These are phyloP conservation scores for Globisporangium rhizosaccharum DNA, from an alignment of 352 stramenopile genomes.

Conservation along the genomic window DNA sequence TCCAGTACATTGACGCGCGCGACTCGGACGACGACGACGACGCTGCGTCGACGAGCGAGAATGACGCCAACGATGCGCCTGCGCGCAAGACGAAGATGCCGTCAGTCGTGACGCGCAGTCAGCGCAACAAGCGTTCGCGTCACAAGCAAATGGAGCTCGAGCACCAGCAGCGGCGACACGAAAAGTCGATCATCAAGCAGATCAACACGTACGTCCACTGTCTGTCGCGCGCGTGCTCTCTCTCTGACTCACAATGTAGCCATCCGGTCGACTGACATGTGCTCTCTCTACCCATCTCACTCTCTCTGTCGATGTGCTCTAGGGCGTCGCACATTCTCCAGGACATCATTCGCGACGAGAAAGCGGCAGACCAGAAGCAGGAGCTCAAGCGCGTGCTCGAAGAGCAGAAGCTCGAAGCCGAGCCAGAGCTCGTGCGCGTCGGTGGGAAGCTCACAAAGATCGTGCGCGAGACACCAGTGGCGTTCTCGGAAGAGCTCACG, in stretches of 20 bases:
- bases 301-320: slow-evolving; percentile 10
- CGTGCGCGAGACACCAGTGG: slow-evolving; percentile 56
- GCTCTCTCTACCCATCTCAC: background rate
- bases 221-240: too few species aligned
- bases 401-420: slow-evolving; percentile 72
- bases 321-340: slow-evolving; percentile 69
- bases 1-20: slow-evolving; percentile 72
- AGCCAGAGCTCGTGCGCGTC: slow-evolving; percentile 59
- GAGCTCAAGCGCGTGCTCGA: slow-evolving; percentile 72
- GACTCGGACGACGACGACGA: slow-evolving; percentile 35
- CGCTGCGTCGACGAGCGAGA: slow-evolving; percentile 12
- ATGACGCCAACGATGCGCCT: slow-evolving; percentile 24
- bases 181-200: slow-evolving; percentile 81
- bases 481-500: slow-evolving; percentile 77
- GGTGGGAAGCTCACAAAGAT: slow-evolving; percentile 77
- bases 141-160: slow-evolving; percentile 80
- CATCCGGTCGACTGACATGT: background rate
- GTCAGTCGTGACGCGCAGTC: slow-evolving; percentile 57
- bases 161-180: slow-evolving; percentile 45
- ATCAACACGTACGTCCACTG: slow-evolving; percentile 69
- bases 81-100: slow-evolving; percentile 35
- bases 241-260: background rate
- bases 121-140: slow-evolving; percentile 74
- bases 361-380: slow-evolving; percentile 51
- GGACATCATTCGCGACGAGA: slow-evolving; percentile 64